Evolutionary conservation across 257 asterid species (phyloP).

Genomic region (Solanum virginianum): DNA sequence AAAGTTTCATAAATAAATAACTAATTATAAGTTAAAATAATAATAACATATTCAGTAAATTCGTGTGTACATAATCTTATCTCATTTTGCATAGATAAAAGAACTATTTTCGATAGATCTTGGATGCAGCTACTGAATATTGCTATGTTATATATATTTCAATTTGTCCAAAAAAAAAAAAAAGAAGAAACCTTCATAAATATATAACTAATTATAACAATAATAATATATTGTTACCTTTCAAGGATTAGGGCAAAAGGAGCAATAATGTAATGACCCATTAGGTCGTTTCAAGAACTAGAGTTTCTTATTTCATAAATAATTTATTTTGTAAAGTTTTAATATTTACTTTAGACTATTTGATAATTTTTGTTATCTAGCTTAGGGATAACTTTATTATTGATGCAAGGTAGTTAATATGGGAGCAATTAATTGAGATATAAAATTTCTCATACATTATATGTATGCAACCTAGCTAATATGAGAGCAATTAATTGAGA

Average conservation of each 20-base stretch:
- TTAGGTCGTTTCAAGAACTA: too few relatives aligned
- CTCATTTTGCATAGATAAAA: accelerated
- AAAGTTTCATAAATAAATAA: background rate
- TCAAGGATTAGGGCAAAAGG: slow-evolving; percentile 79
- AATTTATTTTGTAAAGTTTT: too few relatives aligned
- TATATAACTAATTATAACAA: background rate
- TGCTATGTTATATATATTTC: slow-evolving; percentile 7
- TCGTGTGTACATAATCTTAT: accelerated
- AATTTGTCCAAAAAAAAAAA: background rate
- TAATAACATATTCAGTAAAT: background rate
- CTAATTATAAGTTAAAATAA: background rate
- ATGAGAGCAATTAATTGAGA: too few relatives aligned
- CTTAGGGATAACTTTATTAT: too few relatives aligned
- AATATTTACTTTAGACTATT: too few relatives aligned
- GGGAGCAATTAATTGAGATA: too few relatives aligned
- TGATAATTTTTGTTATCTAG: too few relatives aligned
- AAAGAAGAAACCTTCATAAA: background rate
- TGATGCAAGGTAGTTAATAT: too few relatives aligned
- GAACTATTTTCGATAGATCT: background rate
- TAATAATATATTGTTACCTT: slow-evolving; percentile 32
- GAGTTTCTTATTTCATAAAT: too few relatives aligned
- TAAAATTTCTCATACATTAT: too few relatives aligned
- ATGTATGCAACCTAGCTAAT: too few relatives aligned
- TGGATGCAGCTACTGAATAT: background rate
- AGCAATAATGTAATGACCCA: slow-evolving; percentile 21